phyloP scores from a whole-genome alignment of 2,329 filamentous ascomycete genomes.

The Penicillium sp. region DNA sequence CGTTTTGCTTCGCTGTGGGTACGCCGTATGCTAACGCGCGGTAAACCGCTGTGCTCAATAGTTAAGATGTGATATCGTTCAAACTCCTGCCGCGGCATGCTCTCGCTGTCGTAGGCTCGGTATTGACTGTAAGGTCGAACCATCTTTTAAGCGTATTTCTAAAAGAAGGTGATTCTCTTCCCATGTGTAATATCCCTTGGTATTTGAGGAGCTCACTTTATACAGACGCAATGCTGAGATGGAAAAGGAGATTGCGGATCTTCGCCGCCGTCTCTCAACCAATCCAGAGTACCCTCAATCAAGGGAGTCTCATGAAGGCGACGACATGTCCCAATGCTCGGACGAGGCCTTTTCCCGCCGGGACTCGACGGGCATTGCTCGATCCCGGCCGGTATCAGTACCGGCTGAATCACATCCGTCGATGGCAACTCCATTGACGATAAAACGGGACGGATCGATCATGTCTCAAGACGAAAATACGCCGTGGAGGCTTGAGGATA shows the following conservation, averaged over 20 bases:
- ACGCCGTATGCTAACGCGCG: conserved; percentile 18
- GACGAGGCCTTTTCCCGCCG: conserved; percentile 40
- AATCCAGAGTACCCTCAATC: conserved; percentile 33
- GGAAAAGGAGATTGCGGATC: conserved; percentile 59
- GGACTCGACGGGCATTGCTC: conserved; percentile 35
- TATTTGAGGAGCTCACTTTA: not conserved
- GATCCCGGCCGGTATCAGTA: conserved; percentile 37
- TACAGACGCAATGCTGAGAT: conserved; percentile 64
- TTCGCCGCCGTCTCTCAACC: conserved; percentile 49
- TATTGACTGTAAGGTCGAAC: conserved; percentile 66
- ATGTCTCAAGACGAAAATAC: conserved; percentile 41
- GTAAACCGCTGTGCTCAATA: conserved; percentile 34
- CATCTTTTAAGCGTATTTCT: conserved; percentile 67
- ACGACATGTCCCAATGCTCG: conserved; percentile 40
- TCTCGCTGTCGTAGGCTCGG: conserved; percentile 64
- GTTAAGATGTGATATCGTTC: conserved; percentile 68
- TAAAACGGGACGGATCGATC: conserved; percentile 40
- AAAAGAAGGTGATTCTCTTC: conserved; percentile 53
- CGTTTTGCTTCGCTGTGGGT: not conserved
- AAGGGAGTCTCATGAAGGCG: conserved; percentile 32
- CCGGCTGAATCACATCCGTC: conserved; percentile 39
- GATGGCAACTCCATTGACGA: conserved; percentile 38
- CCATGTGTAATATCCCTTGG: not conserved
- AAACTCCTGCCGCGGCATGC: conserved; percentile 65
- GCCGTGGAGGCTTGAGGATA: conserved; percentile 56